Percentiles rank a stretch among this genome's conserved stretches.
phyloP scores from a whole-genome alignment of 2,329 filamentous ascomycete species.

The Arthrocladium fulminans region DNA sequence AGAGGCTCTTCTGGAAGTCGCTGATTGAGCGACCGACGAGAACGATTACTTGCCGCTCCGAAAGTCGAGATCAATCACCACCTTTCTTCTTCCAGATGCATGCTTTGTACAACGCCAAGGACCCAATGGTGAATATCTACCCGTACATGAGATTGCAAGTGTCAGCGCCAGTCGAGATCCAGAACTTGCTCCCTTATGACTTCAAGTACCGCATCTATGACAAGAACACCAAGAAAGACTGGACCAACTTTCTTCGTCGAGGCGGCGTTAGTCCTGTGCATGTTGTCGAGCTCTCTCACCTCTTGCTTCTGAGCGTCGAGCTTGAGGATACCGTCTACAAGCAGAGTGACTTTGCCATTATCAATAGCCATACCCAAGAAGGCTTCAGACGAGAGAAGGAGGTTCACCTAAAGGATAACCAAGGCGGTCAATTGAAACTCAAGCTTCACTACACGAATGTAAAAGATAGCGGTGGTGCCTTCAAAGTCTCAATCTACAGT shows the following conservation, averaged over 20 bases:
- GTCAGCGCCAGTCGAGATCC: conserved; percentile 83
- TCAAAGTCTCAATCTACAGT: conserved; percentile 90
- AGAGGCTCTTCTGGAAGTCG: conserved; percentile 87
- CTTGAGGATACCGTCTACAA: conserved; percentile 96
- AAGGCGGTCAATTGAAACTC: conserved; percentile 68
- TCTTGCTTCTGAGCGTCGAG: conserved; percentile 84
- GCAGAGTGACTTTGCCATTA: conserved; percentile 91
- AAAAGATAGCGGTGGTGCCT: conserved; percentile 86
- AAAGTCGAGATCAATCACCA: conserved; percentile 63
- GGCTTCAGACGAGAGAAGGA: conserved; percentile 79
- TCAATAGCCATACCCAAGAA: conserved; percentile 79
- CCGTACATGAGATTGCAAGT: conserved; percentile 91
- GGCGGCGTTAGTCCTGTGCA: conserved; percentile 95
- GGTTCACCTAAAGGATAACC: conserved; percentile 73
- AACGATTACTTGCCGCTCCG: conserved; percentile 80
- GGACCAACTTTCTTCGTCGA: conserved; percentile 95
- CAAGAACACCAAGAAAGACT: conserved; percentile 96
- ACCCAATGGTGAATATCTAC: conserved; percentile 75
- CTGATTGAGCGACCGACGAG: conserved; percentile 73
- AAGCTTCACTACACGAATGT: conserved; percentile 85
- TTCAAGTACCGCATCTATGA: conserved; percentile 99
- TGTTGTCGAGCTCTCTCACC: conserved; percentile 88
- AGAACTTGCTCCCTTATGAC: conserved; percentile 91
- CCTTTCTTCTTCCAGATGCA: conserved; percentile 97
- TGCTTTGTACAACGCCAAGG: conserved; percentile 71